Evolutionary conservation across 306 rosid species (phyloP), one percentile per base, ranked within the genome.

Genomic region (Prunus padus): DNA sequence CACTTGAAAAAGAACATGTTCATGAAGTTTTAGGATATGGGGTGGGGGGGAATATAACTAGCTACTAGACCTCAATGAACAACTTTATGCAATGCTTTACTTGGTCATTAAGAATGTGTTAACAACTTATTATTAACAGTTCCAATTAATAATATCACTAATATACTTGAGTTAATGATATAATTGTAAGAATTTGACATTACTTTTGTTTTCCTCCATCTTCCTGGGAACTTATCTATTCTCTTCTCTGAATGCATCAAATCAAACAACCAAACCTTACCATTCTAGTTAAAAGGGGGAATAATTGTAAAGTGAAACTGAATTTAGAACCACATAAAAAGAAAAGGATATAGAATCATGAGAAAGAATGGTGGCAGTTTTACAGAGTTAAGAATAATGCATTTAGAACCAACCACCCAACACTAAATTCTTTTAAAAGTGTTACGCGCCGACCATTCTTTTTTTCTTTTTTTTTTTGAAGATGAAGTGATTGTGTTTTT

Each of bases 321-420:
- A 63, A 54, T 51, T 60, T 60, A 73, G 65, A 55, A n/a, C 61
- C 65, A 69, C 79, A 40, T 51, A 55, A 67, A 76, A 62, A 46
- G 74, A 66, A 69, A 46, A 51, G 40, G 40, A 59, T 22, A 74
- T 22, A 74, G 71, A 69, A 49, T 82, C 77, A 9, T 10, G 51
- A 31, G 28, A 69, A 82, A 63, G 80, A 70, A 72, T n/a, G 80
- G 83, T 64, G 42, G 76, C 44, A 73, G 74, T 60, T 74, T 69
- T 26, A 10, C 62, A 78, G 80, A 31, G 60, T 63, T 68, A 2
- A 52, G 4, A 22, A 33, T 13, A 62, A 63, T 64, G 65, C 46
- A 71, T 18, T 20, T 49, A 45, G 73, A 78, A 49, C 86, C 19
- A 71, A 31, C 42, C 42, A 37, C 42, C 42, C 45, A 45, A 28